phyloP scores from a whole-genome alignment of 1,284 basidiomycete species.

The Cryptococcus floricola region DNA sequence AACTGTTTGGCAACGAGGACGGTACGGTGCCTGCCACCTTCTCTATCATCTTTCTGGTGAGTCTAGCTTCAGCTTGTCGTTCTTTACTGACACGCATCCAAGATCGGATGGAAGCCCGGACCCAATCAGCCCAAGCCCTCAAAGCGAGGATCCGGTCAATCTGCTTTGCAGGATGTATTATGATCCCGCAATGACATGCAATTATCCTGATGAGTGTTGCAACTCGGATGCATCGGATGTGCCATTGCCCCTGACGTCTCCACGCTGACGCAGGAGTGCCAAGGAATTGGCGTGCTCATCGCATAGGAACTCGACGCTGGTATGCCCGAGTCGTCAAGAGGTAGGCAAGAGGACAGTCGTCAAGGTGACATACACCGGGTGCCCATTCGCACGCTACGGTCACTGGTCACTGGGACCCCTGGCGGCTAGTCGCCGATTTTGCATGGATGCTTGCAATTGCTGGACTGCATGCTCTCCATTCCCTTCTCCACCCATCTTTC shows the following conservation, averaged over 20 bases:
- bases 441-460: background rate
- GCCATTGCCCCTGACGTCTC: no score
- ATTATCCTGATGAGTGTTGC: no score
- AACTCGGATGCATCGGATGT: no score
- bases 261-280: no score
- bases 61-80: slow-evolving; percentile 24
- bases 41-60: slow-evolving; percentile 87
- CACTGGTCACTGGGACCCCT: no score
- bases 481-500: background rate
- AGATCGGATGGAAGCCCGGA: slow-evolving; percentile 99
- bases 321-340: no score
- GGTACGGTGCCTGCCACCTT: slow-evolving; percentile 90
- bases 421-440: no score
- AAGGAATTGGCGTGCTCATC: no score
- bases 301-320: no score
- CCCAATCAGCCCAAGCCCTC: slow-evolving; percentile 78
- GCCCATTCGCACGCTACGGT: no score
- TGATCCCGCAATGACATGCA: slow-evolving; percentile 27
- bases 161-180: slow-evolving; percentile 75
- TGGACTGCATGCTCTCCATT: background rate
- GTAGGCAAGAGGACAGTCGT: no score
- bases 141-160: slow-evolving; percentile 75
- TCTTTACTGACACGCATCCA: background rate
- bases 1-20: slow-evolving; percentile 76
- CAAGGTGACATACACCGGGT: no score